Base-by-base conservation (phyloP, 768 basidiomycete species). In the Leccinum sublutescens region DNA sequence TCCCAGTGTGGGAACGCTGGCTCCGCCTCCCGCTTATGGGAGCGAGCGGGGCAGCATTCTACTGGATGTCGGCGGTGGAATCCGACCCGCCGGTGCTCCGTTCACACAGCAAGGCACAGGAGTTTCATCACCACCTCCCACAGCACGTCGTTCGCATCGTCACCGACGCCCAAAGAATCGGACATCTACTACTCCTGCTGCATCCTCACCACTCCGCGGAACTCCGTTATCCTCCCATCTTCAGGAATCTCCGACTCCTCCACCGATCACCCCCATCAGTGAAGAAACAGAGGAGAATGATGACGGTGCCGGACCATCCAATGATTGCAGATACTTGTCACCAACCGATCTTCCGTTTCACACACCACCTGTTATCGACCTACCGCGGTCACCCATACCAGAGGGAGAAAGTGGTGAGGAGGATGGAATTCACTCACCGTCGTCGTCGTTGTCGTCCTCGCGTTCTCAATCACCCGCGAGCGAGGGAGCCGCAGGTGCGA, bases 11-110 rank as follows among this genome's bases (percentile, higher is more conserved):
- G 97, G 97, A 50, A 98, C 97, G 0, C 82, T 98, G 10, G 96
- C 96, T 2, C 97, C 97, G 15, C 97, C 97, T 29, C 97, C 97
- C 5, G 95, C 97, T 1, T 98, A 98, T 74, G 97, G 97, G 17
- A 94, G 91, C 66, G 97, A 99, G 73, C 83, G 95, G 11, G 97
- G 96, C 8, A 96, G 93, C 70, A 98, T 99, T 58, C 79, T 99
- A 9, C 81, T 99, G 2, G 95, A 97, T 73, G 91, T 95, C 1
- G 95, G 94, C 5, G 72, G 72, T 47, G 68, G 56, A 43, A 60
- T 68, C 36, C 68, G 52, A 45, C 64, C 76, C 27, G 76, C 79
- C 40, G 73, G 74, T 21, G 76, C 78, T 4, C 76, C 79, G 21
- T 69, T 76, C n/a, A 76, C 76, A 47, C 75, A 80, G 17, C 74